Evolutionary conservation across 106 monocot species (phyloP), one percentile per base, ranked within the genome.

Genomic region (Dioscorea zingiberensis): DNA sequence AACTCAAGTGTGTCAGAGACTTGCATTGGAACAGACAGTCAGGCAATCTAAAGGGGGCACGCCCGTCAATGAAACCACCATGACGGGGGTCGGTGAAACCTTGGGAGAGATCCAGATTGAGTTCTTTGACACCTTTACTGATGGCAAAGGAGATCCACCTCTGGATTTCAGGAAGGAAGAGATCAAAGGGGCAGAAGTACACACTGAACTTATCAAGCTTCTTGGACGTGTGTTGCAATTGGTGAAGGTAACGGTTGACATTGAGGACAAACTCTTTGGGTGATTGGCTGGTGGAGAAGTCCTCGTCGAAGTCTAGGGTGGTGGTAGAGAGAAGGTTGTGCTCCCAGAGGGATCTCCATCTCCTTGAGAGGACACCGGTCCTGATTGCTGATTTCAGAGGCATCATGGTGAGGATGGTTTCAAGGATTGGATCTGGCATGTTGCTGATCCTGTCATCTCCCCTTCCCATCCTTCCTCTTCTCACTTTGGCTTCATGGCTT

Each of bases 101-200:
- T 54, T 66, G 65, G 8, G 76, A 70, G 21, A 85, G 67, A 68
- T 77, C 74, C 15, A 85, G 32, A 25, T 77, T 70, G 6, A 85
- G 76, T 46, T 70, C 65, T 26, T 73, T 28, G 27, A 85, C 74
- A 11, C 70, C 54, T 64, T 69, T 80, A 1, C 12, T 21, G 11
- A 48, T 44, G 2, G 69, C 79, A 15, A 58, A 69, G 18, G 13
- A 13, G 12, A 84, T 46, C 84, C 80, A 84, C 2, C 7, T 62
- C 46, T 68, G 64, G 4, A 84, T 48, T 28, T 76, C 69, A 11
- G 28, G 58, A 3, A 65, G 29, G 61, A 69, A 73, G 1, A 66
- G 8, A 55, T 80, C 60, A 60, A 76, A 69, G 2, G 84, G 84
- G 65, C 47, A 69, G 66, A 84, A 73, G 56, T 58, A 49, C 32